Conservation (phyloP, 345 rosid genomes). For the Arabis alpina region DNA sequence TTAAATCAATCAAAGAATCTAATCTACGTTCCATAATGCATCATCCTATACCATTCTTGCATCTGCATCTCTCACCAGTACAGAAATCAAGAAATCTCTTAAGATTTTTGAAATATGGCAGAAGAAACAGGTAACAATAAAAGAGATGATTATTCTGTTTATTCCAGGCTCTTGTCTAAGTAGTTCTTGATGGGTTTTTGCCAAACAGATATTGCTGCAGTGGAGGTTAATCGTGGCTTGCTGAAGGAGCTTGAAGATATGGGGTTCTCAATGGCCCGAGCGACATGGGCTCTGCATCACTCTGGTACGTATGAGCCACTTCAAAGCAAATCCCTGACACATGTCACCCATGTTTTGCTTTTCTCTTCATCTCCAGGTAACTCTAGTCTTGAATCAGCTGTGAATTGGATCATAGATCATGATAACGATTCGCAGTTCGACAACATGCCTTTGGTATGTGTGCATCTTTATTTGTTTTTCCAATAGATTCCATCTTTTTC, state of each 20-base stretch:
- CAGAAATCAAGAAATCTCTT: slow-evolving; percentile 7
- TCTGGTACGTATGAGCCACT: slow-evolving; percentile 53
- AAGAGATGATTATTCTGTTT: too few species aligned
- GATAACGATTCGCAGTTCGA: slow-evolving; percentile 68
- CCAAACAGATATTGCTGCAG: slow-evolving; percentile 46
- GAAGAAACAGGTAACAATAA: slow-evolving; percentile 24
- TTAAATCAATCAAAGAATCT: slow-evolving; percentile 20
- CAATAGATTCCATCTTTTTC: too few species aligned
- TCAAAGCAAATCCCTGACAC: neutral
- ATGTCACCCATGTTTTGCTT: neutral
- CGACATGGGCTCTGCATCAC: slow-evolving; percentile 68
- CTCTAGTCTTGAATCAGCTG: slow-evolving; percentile 62
- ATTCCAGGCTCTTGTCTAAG: too few species aligned
- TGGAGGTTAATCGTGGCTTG: slow-evolving; percentile 59
- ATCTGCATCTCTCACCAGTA: neutral
- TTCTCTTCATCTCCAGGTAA: slow-evolving; percentile 53
- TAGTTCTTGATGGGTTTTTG: neutral
- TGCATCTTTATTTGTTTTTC: too few species aligned
- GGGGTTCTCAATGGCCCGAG: slow-evolving; percentile 64
- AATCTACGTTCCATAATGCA: neutral
- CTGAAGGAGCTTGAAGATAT: slow-evolving; percentile 68
- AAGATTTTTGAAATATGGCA: slow-evolving; percentile 10
- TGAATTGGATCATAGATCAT: slow-evolving; percentile 82
- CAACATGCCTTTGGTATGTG: slow-evolving; percentile 67
- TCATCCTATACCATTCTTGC: slow-evolving; percentile 1